Conservation (phyloP, 2,329 filamentous ascomycete genomes). For the Pestalotiopsis sp. region DNA sequence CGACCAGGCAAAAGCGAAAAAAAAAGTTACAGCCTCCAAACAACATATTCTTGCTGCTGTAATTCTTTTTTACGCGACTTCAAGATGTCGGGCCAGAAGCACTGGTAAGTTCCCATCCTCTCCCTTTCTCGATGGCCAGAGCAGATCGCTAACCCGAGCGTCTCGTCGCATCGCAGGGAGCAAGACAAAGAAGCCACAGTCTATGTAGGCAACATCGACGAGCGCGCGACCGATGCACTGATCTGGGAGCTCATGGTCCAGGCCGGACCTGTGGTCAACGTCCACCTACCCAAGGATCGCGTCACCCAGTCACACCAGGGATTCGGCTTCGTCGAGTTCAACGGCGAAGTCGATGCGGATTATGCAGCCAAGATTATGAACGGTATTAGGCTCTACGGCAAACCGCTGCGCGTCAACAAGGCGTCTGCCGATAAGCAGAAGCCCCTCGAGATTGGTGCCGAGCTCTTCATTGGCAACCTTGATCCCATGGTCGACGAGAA, state of each 20-base stretch:
- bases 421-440: slow-evolving; percentile 90
- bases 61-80: not conserved
- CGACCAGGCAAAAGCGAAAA: not conserved
- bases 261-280: slow-evolving; percentile 95
- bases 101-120: slow-evolving; percentile 29
- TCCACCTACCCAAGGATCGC: slow-evolving; percentile 96
- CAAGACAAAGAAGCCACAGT: slow-evolving; percentile 98
- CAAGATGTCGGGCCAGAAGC: slow-evolving; percentile 42
- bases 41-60: not conserved
- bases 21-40: not conserved
- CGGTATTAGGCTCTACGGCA: slow-evolving; percentile 88
- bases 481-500: slow-evolving; percentile 95
- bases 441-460: slow-evolving; percentile 88
- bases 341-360: slow-evolving; percentile 91
- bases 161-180: slow-evolving; percentile 61
- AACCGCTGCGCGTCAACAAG: slow-evolving; percentile 96
- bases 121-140: not conserved
- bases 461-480: slow-evolving; percentile 95
- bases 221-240: slow-evolving; percentile 86
- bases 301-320: slow-evolving; percentile 96
- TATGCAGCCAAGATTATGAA: slow-evolving; percentile 98
- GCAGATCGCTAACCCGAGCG: not conserved
- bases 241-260: slow-evolving; percentile 99
- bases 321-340: slow-evolving; percentile 99
- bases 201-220: slow-evolving; percentile 98